Percentiles rank a stretch among this genome's conserved stretches.
These are phyloP conservation scores for Pisolithus sp. DNA, from an alignment of 768 basidiomycete genomes.

Conservation along the genomic window DNA sequence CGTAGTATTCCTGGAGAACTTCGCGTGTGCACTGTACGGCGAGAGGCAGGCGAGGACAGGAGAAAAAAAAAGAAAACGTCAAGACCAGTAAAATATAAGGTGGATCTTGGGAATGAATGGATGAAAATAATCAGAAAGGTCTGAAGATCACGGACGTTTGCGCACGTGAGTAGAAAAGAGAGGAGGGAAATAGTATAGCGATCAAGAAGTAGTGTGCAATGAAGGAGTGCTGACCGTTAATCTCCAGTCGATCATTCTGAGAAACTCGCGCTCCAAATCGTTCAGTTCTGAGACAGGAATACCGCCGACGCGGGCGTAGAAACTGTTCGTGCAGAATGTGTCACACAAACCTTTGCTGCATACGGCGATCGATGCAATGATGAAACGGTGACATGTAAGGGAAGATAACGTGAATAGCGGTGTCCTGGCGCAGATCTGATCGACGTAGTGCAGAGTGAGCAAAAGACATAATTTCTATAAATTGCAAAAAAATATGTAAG, in stretches of 20 bases:
- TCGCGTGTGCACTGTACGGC: slow-evolving; percentile 77
- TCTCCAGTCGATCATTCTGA: slow-evolving; percentile 88
- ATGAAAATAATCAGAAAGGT: too few relatives aligned
- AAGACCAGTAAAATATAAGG: slow-evolving; percentile 7
- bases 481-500: background rate
- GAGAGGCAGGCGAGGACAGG: slow-evolving; percentile 21
- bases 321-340: slow-evolving; percentile 87
- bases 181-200: slow-evolving; percentile 7
- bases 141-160: background rate
- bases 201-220: slow-evolving; percentile 9
- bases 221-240: slow-evolving; percentile 68
- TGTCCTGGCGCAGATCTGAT: slow-evolving; percentile 83
- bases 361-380: slow-evolving; percentile 89
- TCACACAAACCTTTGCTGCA: slow-evolving; percentile 95
- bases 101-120: too few relatives aligned
- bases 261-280: slow-evolving; percentile 90
- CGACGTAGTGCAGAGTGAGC: slow-evolving; percentile 84
- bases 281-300: slow-evolving; percentile 89
- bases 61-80: slow-evolving; percentile 13
- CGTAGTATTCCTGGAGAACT: slow-evolving; percentile 87
- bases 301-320: slow-evolving; percentile 96
- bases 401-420: slow-evolving; percentile 91
- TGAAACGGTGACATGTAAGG: slow-evolving; percentile 94
- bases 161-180: slow-evolving; percentile 5
- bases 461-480: slow-evolving; percentile 70